Conservation (phyloP, 2,329 filamentous ascomycete genomes). For the Paecilomyces fulvus region DNA sequence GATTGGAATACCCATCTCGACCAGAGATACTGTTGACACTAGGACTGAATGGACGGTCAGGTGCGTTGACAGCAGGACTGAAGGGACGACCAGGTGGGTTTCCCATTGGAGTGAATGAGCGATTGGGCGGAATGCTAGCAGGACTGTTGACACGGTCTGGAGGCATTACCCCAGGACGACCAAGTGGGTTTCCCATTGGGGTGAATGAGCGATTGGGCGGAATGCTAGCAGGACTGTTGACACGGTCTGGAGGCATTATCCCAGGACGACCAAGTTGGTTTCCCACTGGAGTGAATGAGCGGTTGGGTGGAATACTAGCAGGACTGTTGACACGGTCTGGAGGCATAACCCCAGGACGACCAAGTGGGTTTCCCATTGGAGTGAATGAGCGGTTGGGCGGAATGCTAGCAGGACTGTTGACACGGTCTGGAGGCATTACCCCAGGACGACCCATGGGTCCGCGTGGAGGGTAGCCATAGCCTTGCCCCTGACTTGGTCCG, state of each 20-base stretch:
- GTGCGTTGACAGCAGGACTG: background rate
- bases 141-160: slow-evolving; percentile 2
- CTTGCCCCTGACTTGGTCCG: slow-evolving; percentile 12
- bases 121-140: slow-evolving; percentile 2
- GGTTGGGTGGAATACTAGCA: no score
- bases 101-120: slow-evolving; percentile 8
- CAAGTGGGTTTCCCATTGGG: no score
- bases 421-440: background rate
- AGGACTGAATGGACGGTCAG: background rate
- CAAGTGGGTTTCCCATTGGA: slow-evolving; percentile 4
- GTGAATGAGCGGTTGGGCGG: slow-evolving; percentile 5
- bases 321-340: no score
- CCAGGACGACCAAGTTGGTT: no score
- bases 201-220: no score
- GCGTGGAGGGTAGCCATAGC: slow-evolving; percentile 10
- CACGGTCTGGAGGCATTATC: no score
- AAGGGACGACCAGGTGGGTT: background rate
- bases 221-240: no score
- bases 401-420: slow-evolving; percentile 5
- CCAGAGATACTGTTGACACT: background rate
- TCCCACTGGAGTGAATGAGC: no score
- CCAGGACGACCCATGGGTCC: slow-evolving; percentile 8
- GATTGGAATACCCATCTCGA: no score
- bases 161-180: slow-evolving; percentile 6
- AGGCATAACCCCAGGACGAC: no score